Evolutionary conservation across 140 eudicot genomes (phyloP).

Genomic region (Erigeron philadelphicus): DNA sequence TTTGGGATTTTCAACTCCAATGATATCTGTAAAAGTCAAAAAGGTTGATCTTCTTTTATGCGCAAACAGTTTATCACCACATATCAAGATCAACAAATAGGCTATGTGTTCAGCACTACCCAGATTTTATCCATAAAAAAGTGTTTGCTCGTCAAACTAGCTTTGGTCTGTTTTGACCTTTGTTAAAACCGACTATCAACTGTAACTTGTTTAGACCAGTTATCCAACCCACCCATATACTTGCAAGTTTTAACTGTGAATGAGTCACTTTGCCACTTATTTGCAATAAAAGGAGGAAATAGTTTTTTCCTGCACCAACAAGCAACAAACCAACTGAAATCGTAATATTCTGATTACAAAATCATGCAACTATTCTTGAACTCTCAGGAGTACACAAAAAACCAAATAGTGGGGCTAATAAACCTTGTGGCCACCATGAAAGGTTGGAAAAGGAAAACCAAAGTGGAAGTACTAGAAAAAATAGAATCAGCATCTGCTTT

Average conservation of each 20-base stretch:
- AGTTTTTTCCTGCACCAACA: neutral
- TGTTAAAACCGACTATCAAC: neutral
- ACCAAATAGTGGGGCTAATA: constrained; percentile 71
- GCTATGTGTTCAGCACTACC: neutral
- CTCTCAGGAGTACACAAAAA: constrained; percentile 73
- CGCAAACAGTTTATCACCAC: neutral
- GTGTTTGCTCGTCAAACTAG: neutral
- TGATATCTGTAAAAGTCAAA: neutral
- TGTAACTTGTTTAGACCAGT: neutral
- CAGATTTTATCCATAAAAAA: neutral
- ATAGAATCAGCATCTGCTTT: constrained; percentile 41
- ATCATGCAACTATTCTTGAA: constrained; percentile 14
- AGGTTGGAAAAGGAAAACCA: constrained; percentile 93
- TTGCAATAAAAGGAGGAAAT: neutral
- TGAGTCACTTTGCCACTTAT: neutral
- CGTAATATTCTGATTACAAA: neutral
- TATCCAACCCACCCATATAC: neutral
- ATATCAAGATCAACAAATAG: neutral
- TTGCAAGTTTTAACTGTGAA: neutral
- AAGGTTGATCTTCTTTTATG: neutral
- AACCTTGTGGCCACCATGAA: constrained; percentile 95
- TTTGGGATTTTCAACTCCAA: neutral
- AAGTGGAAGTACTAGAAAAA: constrained; percentile 76
- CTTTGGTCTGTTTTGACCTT: neutral
- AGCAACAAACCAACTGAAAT: neutral